Percentiles rank a stretch among this genome's conserved stretches.
These are phyloP conservation scores for Serendipita sp. DNA, from an alignment of 768 basidiomycete species.

Conservation along the genomic window DNA sequence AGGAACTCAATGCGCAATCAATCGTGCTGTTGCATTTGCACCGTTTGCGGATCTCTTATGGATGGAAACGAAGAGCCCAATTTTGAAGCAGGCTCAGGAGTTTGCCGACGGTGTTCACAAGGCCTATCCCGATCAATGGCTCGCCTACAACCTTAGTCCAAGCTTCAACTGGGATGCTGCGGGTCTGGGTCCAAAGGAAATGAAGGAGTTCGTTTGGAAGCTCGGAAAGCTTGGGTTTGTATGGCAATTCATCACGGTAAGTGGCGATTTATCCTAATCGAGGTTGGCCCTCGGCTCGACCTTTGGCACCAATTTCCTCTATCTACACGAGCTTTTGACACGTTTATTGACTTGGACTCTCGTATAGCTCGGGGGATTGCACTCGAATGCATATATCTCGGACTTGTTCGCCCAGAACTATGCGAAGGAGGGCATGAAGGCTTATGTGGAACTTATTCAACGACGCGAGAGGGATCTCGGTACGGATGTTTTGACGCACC, in stretches of 20 bases:
- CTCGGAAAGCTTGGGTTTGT: conserved; percentile 91
- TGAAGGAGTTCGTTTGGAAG: conserved; percentile 82
- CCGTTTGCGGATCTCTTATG: conserved; percentile 85
- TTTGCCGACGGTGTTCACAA: conserved; percentile 80
- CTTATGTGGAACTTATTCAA: conserved; percentile 91
- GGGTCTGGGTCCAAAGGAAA: conserved; percentile 69
- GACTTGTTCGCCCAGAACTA: conserved; percentile 80
- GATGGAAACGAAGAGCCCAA: conserved; percentile 97
- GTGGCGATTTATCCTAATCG: conserved; percentile 15
- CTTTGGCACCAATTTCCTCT: background rate
- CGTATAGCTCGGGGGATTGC: conserved; percentile 76
- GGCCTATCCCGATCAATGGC: conserved; percentile 77
- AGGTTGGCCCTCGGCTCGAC: background rate
- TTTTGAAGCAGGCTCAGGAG: conserved; percentile 77
- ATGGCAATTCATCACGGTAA: conserved; percentile 97
- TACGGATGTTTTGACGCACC: conserved; percentile 93
- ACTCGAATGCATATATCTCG: conserved; percentile 94
- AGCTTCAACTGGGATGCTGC: conserved; percentile 93
- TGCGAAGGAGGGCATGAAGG: conserved; percentile 95
- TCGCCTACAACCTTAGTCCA: conserved; percentile 90
- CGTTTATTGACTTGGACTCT: background rate
- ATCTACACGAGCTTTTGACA: conserved; percentile 4
- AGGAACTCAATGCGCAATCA: conserved; percentile 85
- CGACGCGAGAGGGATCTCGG: conserved; percentile 82
- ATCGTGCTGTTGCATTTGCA: conserved; percentile 82